A percentile compares a stretch with the other conserved stretches of the same genome.
phyloP scores from a whole-genome alignment of 106 monocot genomes.

The Dendrobium nobile region DNA sequence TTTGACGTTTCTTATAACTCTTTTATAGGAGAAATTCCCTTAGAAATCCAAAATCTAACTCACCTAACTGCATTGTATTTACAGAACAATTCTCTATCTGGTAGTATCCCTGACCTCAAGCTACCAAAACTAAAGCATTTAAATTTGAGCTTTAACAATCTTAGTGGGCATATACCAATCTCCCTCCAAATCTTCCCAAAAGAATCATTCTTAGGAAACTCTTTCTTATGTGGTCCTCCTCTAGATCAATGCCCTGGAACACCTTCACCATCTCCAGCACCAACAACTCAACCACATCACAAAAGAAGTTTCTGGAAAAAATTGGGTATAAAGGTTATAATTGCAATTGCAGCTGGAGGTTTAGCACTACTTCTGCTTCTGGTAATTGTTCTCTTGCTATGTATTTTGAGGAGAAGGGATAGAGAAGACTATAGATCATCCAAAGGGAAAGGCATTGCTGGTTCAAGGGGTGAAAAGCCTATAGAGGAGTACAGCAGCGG shows the following conservation, averaged over 20 bases:
- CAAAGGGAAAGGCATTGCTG: conserved; percentile 45
- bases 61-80: conserved; percentile 35
- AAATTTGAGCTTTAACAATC: conserved; percentile 75
- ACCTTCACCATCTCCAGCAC: conserved; percentile 45
- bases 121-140: conserved; percentile 46
- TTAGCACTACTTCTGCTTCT: conserved; percentile 38
- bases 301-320: conserved; percentile 38
- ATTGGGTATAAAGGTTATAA: conserved; percentile 39
- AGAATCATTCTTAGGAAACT: conserved; percentile 71
- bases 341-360: conserved; percentile 71
- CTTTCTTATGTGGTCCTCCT: conserved; percentile 67
- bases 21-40: conserved; percentile 40
- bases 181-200: conserved; percentile 49
- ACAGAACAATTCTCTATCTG: conserved; percentile 71
- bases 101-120: conserved; percentile 55
- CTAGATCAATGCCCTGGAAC: conserved; percentile 35
- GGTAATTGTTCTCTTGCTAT: conserved; percentile 35
- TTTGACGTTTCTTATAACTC: conserved; percentile 87
- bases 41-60: conserved; percentile 33
- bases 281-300: conserved; percentile 7
- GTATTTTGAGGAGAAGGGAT: conserved; percentile 38
- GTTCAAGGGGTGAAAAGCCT: conserved; percentile 55
- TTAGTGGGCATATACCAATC: conserved; percentile 41
- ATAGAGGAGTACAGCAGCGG: conserved; percentile 75
- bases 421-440: conserved; percentile 10